These are phyloP conservation scores for Bryopsis sp. DNA, from an alignment of 139 green algal genomes.

Conservation along the genomic window DNA sequence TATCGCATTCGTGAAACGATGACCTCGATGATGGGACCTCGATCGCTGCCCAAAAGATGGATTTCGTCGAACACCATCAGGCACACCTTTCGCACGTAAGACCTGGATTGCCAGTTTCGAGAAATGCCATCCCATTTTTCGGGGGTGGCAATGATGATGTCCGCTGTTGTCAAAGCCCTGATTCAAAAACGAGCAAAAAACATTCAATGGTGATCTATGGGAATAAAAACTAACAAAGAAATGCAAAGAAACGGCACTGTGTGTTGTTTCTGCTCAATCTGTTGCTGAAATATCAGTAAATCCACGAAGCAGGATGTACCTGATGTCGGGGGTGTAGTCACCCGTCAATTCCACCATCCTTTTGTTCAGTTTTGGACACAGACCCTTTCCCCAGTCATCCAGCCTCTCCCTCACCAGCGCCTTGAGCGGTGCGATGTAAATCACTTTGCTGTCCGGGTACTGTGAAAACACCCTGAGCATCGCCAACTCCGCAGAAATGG, in stretches of 20 bases:
- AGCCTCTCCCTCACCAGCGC: conserved; percentile 92
- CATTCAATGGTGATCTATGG: neutral
- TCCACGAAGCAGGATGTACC: neutral
- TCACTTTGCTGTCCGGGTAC: conserved; percentile 65
- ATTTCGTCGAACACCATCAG: conserved; percentile 98
- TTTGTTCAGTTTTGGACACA: conserved; percentile 70
- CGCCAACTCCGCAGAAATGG: conserved; percentile 84
- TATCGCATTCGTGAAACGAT: conserved; percentile 86
- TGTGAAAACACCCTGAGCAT: conserved; percentile 77
- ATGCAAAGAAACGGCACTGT: too few species aligned
- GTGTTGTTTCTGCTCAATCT: too few species aligned
- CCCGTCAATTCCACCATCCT: conserved; percentile 87
- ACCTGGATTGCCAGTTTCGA: conserved; percentile 75
- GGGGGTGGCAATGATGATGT: conserved; percentile 93
- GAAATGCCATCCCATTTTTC: conserved; percentile 98
- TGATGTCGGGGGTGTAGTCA: conserved; percentile 79
- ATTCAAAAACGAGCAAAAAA: neutral
- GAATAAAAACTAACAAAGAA: too few species aligned
- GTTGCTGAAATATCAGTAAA: too few species aligned
- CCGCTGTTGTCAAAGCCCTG: conserved; percentile 60
- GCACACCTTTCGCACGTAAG: conserved; percentile 67
- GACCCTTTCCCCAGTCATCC: conserved; percentile 75
- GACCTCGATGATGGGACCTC: conserved; percentile 92
- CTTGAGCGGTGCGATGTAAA: conserved; percentile 97
- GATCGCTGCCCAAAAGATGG: conserved; percentile 89